Conservation (phyloP, 1,139 yeast genomes). For the Geotrichum candidum region DNA sequence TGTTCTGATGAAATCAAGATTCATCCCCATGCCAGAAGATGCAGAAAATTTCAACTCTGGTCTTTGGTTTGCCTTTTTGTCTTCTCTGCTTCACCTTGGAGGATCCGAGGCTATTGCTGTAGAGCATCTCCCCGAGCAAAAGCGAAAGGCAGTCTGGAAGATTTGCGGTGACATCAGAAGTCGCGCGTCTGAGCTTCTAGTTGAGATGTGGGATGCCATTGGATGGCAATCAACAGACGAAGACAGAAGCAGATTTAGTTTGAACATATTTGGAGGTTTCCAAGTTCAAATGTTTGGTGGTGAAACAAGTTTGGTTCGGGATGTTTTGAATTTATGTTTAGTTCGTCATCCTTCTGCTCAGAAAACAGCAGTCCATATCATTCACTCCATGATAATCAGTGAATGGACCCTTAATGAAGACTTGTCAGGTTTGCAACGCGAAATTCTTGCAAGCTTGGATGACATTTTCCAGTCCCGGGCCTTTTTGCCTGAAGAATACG, state of each 20-base stretch:
- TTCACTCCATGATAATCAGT: constrained; percentile 68
- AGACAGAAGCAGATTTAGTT: constrained; percentile 54
- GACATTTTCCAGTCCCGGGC: constrained; percentile 55
- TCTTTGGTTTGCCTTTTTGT: constrained; percentile 48
- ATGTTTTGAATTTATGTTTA: constrained; percentile 60
- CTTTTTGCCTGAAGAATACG: constrained; percentile 46
- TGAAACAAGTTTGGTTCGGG: constrained; percentile 56
- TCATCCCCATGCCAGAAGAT: constrained; percentile 52
- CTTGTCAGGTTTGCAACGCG: constrained; percentile 56
- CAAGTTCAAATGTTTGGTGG: constrained; percentile 61
- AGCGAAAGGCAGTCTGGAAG: constrained; percentile 61
- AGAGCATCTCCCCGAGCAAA: constrained; percentile 49
- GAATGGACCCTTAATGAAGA: constrained; percentile 59
- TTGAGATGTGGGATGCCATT: constrained; percentile 64
- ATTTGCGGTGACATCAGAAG: constrained; percentile 61
- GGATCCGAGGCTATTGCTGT: constrained; percentile 34
- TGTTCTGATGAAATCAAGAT: constrained; percentile 28
- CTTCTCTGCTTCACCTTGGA: constrained; percentile 53
- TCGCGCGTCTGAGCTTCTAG: constrained; percentile 51
- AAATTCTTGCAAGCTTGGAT: constrained; percentile 48
- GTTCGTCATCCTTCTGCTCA: constrained; percentile 63
- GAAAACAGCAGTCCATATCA: constrained; percentile 55
- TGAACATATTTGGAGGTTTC: constrained; percentile 60
- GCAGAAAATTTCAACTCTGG: constrained; percentile 54
- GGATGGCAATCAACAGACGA: constrained; percentile 63